Base-by-base conservation (phyloP, 768 basidiomycete species). In the Leccinum ochraceum region DNA sequence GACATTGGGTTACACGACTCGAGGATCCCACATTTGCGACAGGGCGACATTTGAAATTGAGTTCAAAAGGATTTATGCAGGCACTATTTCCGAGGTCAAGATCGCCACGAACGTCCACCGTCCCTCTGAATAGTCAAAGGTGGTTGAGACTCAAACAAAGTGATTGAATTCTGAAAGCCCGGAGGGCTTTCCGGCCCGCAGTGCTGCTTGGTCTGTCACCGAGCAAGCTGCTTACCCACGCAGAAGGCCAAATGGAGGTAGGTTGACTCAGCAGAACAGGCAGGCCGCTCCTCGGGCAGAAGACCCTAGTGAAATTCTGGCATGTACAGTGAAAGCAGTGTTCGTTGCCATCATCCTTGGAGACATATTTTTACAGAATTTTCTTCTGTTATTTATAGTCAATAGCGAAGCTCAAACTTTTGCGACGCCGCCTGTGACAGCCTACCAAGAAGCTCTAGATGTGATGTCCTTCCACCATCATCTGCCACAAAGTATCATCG, bases 101-200 rank as follows among this genome's bases (percentile, higher is more conserved):
- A 90, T 91, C 2, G 80, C 96, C 16, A 88, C 84, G 22, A 94
- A 97, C 73, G 95, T 95, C 0, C 96, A 98, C 70, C 89, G 26
- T 26, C 26, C 26, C 26, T 26, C 4, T 26, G 24, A 3, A 24
- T 24, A 24, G 24, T 24, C 24, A 24, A 24, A 24, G 24, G 24
- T 24, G 24, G 24, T 24, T 24, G 24, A 24, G 24, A 24, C 24
- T 24, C 24, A 24, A 24, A 24, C 3, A 3, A 24, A 3, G 24
- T 24, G 24, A 24, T 24, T 24, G 24, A 24, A 24, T 24, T 24
- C 24, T 24, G 22, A 24, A 24, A 24, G 22, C 22, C 22, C 22
- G 22, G 22, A 24, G 22, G 22, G 22, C 22, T 24, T 24, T 24
- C 22, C 22, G 22, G 22, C 22, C 22, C 22, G 22, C 22, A 24